Conservation (phyloP, 31 red algal genomes). For the Bonnemaisonia californica region DNA sequence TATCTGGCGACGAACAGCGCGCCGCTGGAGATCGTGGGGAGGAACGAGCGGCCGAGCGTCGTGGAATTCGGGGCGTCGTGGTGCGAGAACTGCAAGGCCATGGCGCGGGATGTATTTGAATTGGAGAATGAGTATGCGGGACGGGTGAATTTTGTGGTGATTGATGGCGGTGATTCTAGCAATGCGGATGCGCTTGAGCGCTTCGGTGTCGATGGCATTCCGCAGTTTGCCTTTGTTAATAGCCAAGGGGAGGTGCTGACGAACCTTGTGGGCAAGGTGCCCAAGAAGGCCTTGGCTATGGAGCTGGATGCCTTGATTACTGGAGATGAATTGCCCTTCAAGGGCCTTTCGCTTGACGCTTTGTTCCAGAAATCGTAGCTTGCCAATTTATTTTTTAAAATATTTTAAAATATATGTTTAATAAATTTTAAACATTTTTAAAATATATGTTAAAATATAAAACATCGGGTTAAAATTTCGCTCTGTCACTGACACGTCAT, state of each 20-base stretch:
- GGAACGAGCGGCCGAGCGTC: slow-evolving; percentile 48
- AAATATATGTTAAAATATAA: too few species aligned
- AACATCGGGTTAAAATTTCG: background rate
- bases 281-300: slow-evolving; percentile 39
- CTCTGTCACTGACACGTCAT: background rate
- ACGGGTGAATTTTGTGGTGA: slow-evolving; percentile 67
- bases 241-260: slow-evolving; percentile 33
- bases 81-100: slow-evolving; percentile 65
- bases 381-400: too few species aligned
- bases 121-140: slow-evolving; percentile 54
- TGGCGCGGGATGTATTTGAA: slow-evolving; percentile 45
- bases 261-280: slow-evolving; percentile 64
- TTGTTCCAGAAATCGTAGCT: background rate
- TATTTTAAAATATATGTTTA: too few species aligned
- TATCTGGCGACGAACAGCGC: slow-evolving; percentile 44
- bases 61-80: slow-evolving; percentile 74
- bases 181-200: slow-evolving; percentile 53
- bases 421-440: too few species aligned
- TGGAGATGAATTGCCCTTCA: slow-evolving; percentile 49
- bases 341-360: slow-evolving; percentile 36
- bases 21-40: slow-evolving; percentile 48
- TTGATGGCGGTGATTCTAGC: slow-evolving; percentile 60
- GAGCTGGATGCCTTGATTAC: slow-evolving; percentile 71
- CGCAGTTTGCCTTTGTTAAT: slow-evolving; percentile 64
- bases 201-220: slow-evolving; percentile 78